Percentiles rank a stretch among this genome's conserved stretches.
These are phyloP conservation scores for Colletotrichum abscissum DNA, from an alignment of 2,329 filamentous ascomycete species.

Conservation along the genomic window DNA sequence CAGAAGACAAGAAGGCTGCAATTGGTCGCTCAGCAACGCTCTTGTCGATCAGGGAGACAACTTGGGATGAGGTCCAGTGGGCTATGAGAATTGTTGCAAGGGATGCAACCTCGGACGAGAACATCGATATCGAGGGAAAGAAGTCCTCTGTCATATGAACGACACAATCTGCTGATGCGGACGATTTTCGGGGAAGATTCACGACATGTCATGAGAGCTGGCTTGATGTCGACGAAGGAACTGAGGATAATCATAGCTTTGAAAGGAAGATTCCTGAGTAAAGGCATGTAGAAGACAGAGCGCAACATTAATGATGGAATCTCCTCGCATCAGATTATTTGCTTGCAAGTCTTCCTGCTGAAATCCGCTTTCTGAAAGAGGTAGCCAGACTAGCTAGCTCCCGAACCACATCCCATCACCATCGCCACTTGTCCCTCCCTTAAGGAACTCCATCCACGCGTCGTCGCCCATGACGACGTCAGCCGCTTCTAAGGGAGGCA, in stretches of 20 bases:
- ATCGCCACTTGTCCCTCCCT: constrained; percentile 34
- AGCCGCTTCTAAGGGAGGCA: constrained; percentile 48
- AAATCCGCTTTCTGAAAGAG: too few relatives aligned
- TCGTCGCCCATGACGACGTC: constrained; percentile 52
- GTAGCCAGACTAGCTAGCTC: not conserved
- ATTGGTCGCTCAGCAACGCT: constrained; percentile 23
- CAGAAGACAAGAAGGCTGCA: not conserved
- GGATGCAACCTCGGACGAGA: not conserved
- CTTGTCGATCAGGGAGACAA: constrained; percentile 29
- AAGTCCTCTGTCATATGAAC: not conserved
- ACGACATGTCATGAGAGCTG: not conserved
- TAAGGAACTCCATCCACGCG: constrained; percentile 50
- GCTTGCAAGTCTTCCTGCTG: not conserved
- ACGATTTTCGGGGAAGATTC: not conserved
- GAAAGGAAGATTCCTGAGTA: not conserved
- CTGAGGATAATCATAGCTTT: not conserved
- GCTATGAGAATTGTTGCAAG: constrained; percentile 14
- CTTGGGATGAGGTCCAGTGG: constrained; percentile 31
- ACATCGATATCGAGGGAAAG: not conserved
- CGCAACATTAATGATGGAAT: not conserved
- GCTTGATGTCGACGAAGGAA: not conserved
- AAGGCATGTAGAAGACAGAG: not conserved
- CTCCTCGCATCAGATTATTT: not conserved
- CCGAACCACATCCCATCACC: constrained; percentile 18
- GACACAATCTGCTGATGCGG: not conserved